Conservation (phyloP, 805 yeast species). For the Kodamaea jinghongensis region DNA sequence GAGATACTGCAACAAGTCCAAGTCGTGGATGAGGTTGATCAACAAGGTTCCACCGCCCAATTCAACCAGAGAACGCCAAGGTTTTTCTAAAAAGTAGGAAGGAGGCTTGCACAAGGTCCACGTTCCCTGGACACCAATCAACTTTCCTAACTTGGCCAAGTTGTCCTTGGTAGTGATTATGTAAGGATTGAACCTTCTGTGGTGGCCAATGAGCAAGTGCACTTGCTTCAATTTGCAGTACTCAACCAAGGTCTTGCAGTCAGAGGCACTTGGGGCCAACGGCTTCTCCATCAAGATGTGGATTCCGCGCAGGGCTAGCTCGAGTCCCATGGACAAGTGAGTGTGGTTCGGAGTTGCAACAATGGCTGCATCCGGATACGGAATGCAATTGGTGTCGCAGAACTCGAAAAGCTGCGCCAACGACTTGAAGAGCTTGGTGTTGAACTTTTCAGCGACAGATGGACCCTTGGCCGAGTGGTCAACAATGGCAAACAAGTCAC, state of each 20-base stretch:
- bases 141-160: constrained; percentile 26
- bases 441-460: constrained; percentile 25
- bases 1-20: constrained; percentile 36
- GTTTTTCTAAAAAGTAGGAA: constrained; percentile 29
- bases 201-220: constrained; percentile 38
- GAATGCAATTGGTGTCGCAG: constrained; percentile 18
- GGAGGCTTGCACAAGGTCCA: constrained; percentile 38
- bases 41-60: constrained; percentile 38
- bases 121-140: constrained; percentile 38
- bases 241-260: constrained; percentile 28
- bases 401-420: constrained; percentile 26
- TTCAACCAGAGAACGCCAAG: constrained; percentile 30
- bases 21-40: constrained; percentile 39
- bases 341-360: constrained; percentile 41
- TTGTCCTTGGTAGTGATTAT: constrained; percentile 32
- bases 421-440: constrained; percentile 22
- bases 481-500: constrained; percentile 32
- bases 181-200: constrained; percentile 39
- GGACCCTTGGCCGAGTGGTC: constrained; percentile 35
- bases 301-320: constrained; percentile 32
- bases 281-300: constrained; percentile 40
- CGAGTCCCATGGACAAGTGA: constrained; percentile 30
- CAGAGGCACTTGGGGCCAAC: constrained; percentile 28
- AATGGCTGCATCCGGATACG: constrained; percentile 37
- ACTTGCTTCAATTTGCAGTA: constrained; percentile 22